Base-by-base conservation (phyloP, 2,329 filamentous ascomycete species). In the Cryphonectria japonica region DNA sequence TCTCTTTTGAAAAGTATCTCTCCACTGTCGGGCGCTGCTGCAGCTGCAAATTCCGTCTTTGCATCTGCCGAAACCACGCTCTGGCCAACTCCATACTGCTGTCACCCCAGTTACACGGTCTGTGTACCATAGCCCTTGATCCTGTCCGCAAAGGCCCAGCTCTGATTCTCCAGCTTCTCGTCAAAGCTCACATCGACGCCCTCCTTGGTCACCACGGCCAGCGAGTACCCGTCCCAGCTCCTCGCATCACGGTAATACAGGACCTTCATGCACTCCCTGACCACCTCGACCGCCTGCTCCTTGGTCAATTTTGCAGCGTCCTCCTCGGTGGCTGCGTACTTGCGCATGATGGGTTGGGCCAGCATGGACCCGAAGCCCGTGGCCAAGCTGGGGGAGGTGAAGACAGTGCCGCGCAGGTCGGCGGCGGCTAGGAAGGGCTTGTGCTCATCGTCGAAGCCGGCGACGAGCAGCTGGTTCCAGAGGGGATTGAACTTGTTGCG, bases 201-300 rank as follows among this genome's bases (percentile, higher is more conserved):
- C 65, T 94, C 93, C 83, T 94, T 92, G 69, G 93, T 96, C 70
- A 99, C 87, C 69, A 98, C 87, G 29, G 95, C 95, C 80, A 98
- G 91, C 75, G 93, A 96, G 85, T 98, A 99, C 76, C 88, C 87
- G 83, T 98, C 94, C 83, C 96, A 84, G 84, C 93, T 97, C 82
- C 96, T 91, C 61, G 96, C 96, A 83, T 99, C 96, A 77, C 96
- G 89, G 86, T 99, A 99, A 86, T 93, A 99, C 73, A 99, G 87
- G 68, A 98, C 95, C 88, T 98, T 98, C 93, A 99, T 95, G 83
- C 94, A 97, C 84, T 97, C 93, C 85, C 92, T 92, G 79, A 99
- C 84, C 57, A 94, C 88, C 71, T 91, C 85, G 73, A 98, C 86
- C 65, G 96, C 96, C 79, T 93, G 82, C 77, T 98, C 95, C 80